Evolutionary conservation across 768 basidiomycete genomes (phyloP).

Genomic region (Antrodiella citrinella): DNA sequence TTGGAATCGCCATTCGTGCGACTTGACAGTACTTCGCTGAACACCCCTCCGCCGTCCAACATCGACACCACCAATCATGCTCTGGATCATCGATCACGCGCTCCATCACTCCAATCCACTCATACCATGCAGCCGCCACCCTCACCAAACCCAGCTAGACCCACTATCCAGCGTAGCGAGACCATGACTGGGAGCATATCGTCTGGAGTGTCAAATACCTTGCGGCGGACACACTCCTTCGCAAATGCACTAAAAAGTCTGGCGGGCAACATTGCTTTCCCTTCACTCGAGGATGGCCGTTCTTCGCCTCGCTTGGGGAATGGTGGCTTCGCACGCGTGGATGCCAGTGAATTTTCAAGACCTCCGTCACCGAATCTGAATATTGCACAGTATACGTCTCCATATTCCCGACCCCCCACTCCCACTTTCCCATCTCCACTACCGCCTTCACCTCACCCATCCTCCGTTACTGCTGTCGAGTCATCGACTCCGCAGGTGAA

Average conservation of each 20-base stretch:
- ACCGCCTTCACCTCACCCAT: constrained; percentile 22
- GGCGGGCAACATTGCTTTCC: constrained; percentile 66
- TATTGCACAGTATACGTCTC: constrained; percentile 67
- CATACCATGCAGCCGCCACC: constrained; percentile 28
- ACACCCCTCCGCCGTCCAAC: constrained; percentile 32
- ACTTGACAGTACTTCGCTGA: constrained; percentile 60
- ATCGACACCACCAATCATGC: not conserved
- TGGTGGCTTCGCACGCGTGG: constrained; percentile 22
- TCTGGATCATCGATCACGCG: constrained; percentile 19
- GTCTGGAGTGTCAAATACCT: constrained; percentile 54
- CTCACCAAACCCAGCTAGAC: constrained; percentile 25
- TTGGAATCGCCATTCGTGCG: constrained; percentile 82
- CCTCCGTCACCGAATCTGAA: constrained; percentile 78
- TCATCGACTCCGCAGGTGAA: constrained; percentile 26
- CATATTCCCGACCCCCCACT: constrained; percentile 53
- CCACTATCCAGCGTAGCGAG: constrained; percentile 47
- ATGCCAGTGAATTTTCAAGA: constrained; percentile 34
- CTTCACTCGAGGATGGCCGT: constrained; percentile 47
- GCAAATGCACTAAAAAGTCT: constrained; percentile 67
- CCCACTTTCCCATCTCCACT: constrained; percentile 22
- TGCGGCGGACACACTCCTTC: constrained; percentile 74
- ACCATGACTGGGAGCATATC: constrained; percentile 56
- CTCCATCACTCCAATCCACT: constrained; percentile 44
- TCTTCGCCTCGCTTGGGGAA: constrained; percentile 25
- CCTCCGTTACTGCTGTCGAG: constrained; percentile 14